Conservation (phyloP, 2,329 filamentous ascomycete species). For the Xylariales sp. region DNA sequence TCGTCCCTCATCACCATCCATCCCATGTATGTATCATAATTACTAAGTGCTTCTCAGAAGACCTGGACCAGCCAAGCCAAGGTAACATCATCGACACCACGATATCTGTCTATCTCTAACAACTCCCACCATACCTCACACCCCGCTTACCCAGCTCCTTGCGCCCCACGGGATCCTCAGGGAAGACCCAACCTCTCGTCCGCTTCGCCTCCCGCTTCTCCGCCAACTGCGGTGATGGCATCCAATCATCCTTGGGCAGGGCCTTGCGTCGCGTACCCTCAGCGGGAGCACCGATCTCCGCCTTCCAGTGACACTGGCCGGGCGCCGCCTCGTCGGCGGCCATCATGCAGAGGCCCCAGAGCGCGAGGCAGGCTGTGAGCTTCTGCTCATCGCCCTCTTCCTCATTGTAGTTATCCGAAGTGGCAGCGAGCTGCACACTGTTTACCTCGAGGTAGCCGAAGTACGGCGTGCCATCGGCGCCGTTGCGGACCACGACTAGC, state of each 20-base stretch:
- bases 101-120: constrained; percentile 21
- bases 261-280: constrained; percentile 68
- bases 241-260: constrained; percentile 67
- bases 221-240: constrained; percentile 65
- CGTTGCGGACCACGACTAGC: constrained; percentile 82
- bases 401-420: constrained; percentile 27
- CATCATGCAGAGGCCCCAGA: constrained; percentile 74
- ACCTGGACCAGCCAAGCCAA: constrained; percentile 1
- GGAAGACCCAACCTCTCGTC: constrained; percentile 68
- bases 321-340: constrained; percentile 56
- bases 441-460: constrained; percentile 85
- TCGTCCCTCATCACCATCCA: background rate
- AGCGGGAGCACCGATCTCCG: constrained; percentile 70
- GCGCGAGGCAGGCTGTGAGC: constrained; percentile 67
- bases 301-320: constrained; percentile 59
- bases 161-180: constrained; percentile 66
- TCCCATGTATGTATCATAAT: too few relatives aligned
- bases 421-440: constrained; percentile 51
- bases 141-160: constrained; percentile 67
- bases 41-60: background rate
- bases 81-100: background rate
- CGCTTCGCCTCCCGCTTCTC: constrained; percentile 76
- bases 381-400: constrained; percentile 32
- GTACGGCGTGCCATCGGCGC: constrained; percentile 65
- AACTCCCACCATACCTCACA: constrained; percentile 50